These are phyloP conservation scores for Ascochyta rabiei DNA, from an alignment of 2,329 filamentous ascomycete species.

Conservation along the genomic window DNA sequence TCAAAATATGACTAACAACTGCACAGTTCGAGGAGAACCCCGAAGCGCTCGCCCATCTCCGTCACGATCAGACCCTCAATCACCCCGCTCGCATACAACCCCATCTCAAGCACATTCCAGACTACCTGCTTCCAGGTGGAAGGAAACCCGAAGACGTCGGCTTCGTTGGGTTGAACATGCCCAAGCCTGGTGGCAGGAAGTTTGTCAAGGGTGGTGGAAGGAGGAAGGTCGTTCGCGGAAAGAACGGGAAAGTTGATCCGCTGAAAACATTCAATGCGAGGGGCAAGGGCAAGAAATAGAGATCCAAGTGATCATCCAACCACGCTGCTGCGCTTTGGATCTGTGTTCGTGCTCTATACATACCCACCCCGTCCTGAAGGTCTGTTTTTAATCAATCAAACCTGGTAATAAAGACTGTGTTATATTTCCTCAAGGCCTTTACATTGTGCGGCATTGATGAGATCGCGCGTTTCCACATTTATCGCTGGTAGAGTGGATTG, in stretches of 20 bases:
- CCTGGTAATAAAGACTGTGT: too few relatives aligned
- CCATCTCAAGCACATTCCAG: slow-evolving; percentile 84
- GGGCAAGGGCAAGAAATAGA: slow-evolving; percentile 46
- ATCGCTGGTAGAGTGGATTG: too few relatives aligned
- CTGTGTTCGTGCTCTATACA: too few relatives aligned
- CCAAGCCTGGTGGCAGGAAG: slow-evolving; percentile 49
- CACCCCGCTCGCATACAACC: slow-evolving; percentile 82
- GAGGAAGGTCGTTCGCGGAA: slow-evolving; percentile 56
- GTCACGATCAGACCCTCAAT: slow-evolving; percentile 83
- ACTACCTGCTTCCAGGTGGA: slow-evolving; percentile 84
- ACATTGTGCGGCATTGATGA: too few relatives aligned
- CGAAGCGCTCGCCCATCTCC: slow-evolving; percentile 80
- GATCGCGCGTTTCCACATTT: too few relatives aligned
- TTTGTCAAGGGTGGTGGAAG: slow-evolving; percentile 58
- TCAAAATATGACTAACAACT: slow-evolving; percentile 16
- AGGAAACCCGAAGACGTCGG: slow-evolving; percentile 73
- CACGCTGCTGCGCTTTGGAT: too few relatives aligned
- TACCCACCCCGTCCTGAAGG: too few relatives aligned
- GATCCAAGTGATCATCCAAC: background rate
- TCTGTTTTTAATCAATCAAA: too few relatives aligned
- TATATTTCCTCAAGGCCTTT: too few relatives aligned
- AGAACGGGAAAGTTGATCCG: slow-evolving; percentile 77
- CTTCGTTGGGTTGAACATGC: slow-evolving; percentile 69
- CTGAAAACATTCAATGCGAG: slow-evolving; percentile 80
- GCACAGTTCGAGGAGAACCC: slow-evolving; percentile 95